Conservation (phyloP, 257 asterid genomes). For the Jacaranda mimosifolia region DNA sequence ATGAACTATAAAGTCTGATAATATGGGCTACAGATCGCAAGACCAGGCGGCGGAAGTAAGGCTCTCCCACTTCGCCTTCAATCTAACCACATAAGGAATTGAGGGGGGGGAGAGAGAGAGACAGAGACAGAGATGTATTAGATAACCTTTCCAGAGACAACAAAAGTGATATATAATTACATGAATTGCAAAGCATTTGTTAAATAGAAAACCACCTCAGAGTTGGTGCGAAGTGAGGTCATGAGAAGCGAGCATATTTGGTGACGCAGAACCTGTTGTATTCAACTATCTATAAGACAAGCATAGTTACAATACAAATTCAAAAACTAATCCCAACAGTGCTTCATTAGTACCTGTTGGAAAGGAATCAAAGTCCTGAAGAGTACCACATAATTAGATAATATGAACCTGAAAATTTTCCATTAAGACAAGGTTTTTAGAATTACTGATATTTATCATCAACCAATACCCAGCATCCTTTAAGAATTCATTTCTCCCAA, state of each 20-base stretch:
- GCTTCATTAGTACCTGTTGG: slow-evolving; percentile 71
- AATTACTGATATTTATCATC: slow-evolving; percentile 18
- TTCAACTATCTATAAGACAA: slow-evolving; percentile 49
- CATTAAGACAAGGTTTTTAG: slow-evolving; percentile 27
- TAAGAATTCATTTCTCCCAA: slow-evolving; percentile 16
- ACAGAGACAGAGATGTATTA: slow-evolving; percentile 22
- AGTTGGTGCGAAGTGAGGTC: slow-evolving; percentile 96
- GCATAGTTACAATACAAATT: slow-evolving; percentile 22
- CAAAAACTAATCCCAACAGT: slow-evolving; percentile 33
- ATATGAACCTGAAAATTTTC: slow-evolving; percentile 73
- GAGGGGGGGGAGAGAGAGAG: slow-evolving; percentile 4
- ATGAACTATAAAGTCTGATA: slow-evolving; percentile 94
- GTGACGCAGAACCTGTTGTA: slow-evolving; percentile 80
- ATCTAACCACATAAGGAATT: slow-evolving; percentile 54
- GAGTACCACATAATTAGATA: slow-evolving; percentile 87
- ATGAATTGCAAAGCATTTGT: slow-evolving; percentile 29
- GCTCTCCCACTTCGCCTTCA: slow-evolving; percentile 97
- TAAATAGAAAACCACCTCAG: slow-evolving; percentile 71
- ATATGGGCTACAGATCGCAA: slow-evolving; percentile 95
- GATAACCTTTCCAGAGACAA: slow-evolving; percentile 16
- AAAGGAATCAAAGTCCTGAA: slow-evolving; percentile 91
- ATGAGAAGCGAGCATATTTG: slow-evolving; percentile 96
- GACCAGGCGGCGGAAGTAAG: slow-evolving; percentile 93
- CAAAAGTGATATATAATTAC: slow-evolving; percentile 22
- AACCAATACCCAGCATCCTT: slow-evolving; percentile 18